Base-by-base conservation (phyloP, 164 flowering plant genomes). In the Pachysandra terminalis region DNA sequence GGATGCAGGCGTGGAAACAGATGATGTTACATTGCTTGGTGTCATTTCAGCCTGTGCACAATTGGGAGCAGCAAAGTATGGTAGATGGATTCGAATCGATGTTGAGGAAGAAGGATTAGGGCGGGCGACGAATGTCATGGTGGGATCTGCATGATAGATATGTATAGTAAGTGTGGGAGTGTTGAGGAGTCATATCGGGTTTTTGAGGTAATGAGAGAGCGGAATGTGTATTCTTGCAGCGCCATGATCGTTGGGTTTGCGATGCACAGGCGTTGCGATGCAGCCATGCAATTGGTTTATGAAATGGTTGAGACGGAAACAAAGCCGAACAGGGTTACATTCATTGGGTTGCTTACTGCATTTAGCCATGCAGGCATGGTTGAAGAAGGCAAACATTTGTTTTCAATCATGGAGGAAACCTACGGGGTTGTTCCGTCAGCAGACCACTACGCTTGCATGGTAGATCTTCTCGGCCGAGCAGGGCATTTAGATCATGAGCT, bases 21-120 rank as follows among this genome's bases (percentile, higher is more conserved):
- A 79, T 73, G 79, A 75, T n/a, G 74, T 73, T n/a, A 71, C 79
- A 7, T 66, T 79, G 51, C 73, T 63, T 32, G 69, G 79, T 22
- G 81, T 71, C 22, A 73, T 79, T 49, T 75, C 78, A 1, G 81
- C 79, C 19, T 79, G 79, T 68, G 81, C 81, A 0, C 81, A 79
- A 54, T 55, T 79, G 58, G 81, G 81, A 17, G 69, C 79, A 0
- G 54, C 59, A 14, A 79, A 72, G 67, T 75, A 73, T 65, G 79
- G 79, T 5, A 57, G 45, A 5, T 75, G 79, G 77, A 66, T 79
- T 21, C 49, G 72, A 58, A 57, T 64, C 41, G 64, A 73, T 63
- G 81, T 77, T 25, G 79, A 75, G 35, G 54, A 61, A 16, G 70
- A 61, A 5, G 81, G 81, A 3, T 59, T 53, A 53, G 68, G 68